Base-by-base conservation (phyloP, 768 basidiomycete genomes). In the Trametes cingulata region DNA sequence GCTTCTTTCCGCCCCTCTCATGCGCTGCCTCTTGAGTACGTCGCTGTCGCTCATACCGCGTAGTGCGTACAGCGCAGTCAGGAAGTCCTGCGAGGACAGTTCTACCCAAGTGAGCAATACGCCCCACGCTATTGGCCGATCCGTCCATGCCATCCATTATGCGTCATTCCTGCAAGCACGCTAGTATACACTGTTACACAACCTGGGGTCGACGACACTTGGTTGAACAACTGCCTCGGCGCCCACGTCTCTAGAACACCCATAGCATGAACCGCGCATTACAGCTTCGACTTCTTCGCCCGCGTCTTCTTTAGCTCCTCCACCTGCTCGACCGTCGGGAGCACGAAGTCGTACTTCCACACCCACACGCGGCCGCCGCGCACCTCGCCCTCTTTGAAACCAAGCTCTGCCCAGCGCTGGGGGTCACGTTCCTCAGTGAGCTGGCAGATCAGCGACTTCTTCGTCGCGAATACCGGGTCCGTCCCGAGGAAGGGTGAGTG, bases 401-500 rank as follows among this genome's bases (percentile, higher is more conserved):
- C 73, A 61, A 70, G 64, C 42, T 67, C 66, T 9, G 33, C 51
- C 73, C 73, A 74, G 17, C 67, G 58, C 39, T 49, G 42, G 6
- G 70, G 66, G 33, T 74, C 70, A 6, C 46, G 56, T 56, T 71
- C 71, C 42, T 71, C 68, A 3, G 55, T 56, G 33, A 74, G 63
- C 22, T 69, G 60, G 57, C 70, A 70, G 50, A 74, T 67, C 27
- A 74, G 71, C 39, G 70, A 71, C 60, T 71, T 73, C 67, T 70
- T 71, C 2, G 73, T 74, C 33, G 73, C 73, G 52, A 74, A 74
- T 2, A 74, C 73, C 29, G 73, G 73, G 60, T 74, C 73, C 0
- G 72, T 74, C 43, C 73, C 73, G 10, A 74, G 70, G 69, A 74
- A 74, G 17, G 73, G 73, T 27, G 71, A 72, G 58, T 72, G 69